phyloP scores from a whole-genome alignment of 2,329 filamentous ascomycete genomes.

The Colletotrichum sp. region DNA sequence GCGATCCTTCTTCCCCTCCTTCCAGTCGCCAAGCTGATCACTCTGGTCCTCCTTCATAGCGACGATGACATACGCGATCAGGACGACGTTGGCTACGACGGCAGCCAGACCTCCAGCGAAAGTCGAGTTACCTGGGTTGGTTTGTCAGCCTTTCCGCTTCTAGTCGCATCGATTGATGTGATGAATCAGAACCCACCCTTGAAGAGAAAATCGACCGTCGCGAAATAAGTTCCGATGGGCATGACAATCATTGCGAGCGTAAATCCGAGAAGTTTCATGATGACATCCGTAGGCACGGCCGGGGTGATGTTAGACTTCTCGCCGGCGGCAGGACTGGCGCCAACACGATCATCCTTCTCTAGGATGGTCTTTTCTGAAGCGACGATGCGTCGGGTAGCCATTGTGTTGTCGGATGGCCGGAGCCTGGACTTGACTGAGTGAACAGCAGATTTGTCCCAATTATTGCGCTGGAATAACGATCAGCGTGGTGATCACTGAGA shows the following conservation, averaged over 20 bases:
- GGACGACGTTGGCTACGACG: constrained; percentile 86
- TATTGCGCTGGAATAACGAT: background rate
- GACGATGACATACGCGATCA: constrained; percentile 89
- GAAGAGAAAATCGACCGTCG: constrained; percentile 78
- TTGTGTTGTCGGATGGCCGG: constrained; percentile 39
- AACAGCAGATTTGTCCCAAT: background rate
- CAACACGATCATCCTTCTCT: constrained; percentile 57
- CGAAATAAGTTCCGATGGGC: constrained; percentile 89
- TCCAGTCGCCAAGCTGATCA: constrained; percentile 42
- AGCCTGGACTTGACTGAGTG: background rate
- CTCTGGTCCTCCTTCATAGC: constrained; percentile 85
- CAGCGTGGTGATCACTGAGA: background rate
- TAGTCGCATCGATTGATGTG: background rate
- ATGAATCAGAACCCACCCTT: constrained; percentile 57
- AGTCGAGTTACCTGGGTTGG: constrained; percentile 76
- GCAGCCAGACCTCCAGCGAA: constrained; percentile 86
- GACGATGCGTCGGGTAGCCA: constrained; percentile 73
- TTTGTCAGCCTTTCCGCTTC: background rate
- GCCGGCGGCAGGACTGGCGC: constrained; percentile 41
- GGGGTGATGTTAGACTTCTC: constrained; percentile 77
- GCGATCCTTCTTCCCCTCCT: constrained; percentile 55
- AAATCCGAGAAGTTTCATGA: constrained; percentile 88
- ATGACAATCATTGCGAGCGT: constrained; percentile 88
- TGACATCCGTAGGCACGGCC: constrained; percentile 84
- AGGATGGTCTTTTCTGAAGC: constrained; percentile 69